These are phyloP conservation scores for Xerophyta viscosa DNA, from an alignment of 106 monocot species.

Conservation along the genomic window DNA sequence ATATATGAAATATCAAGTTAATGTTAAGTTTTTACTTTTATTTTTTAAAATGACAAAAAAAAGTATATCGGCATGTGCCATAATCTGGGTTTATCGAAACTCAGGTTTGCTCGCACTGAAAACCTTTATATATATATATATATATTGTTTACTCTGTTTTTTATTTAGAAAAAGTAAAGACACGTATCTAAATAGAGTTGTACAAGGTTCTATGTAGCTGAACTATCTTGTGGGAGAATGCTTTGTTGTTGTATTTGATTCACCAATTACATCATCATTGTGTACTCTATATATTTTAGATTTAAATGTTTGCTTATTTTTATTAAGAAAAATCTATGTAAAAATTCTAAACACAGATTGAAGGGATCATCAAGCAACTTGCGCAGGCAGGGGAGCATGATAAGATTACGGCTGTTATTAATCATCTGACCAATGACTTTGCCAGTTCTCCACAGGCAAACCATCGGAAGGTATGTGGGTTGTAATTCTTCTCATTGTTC, in stretches of 20 bases:
- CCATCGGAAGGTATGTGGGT: conserved; percentile 62
- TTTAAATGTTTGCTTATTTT: background rate
- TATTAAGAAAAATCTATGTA: background rate
- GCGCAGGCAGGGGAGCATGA: conserved; percentile 58
- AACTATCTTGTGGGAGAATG: background rate
- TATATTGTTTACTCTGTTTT: too few relatives aligned
- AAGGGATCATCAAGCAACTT: conserved; percentile 71
- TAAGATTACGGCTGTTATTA: conserved; percentile 61
- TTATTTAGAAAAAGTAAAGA: too few relatives aligned
- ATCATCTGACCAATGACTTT: conserved; percentile 50
- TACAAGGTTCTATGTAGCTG: too few relatives aligned
- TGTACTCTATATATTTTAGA: background rate
- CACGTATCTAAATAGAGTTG: too few relatives aligned
- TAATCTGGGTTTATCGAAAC: too few relatives aligned
- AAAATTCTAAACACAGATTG: conserved; percentile 38
- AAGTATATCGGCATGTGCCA: too few relatives aligned
- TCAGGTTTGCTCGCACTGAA: too few relatives aligned
- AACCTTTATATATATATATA: too few relatives aligned
- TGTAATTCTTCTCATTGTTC: background rate
- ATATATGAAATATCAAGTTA: too few relatives aligned
- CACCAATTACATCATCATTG: too few relatives aligned
- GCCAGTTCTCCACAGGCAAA: conserved; percentile 54
- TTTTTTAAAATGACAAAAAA: too few relatives aligned
- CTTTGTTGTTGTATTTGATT: background rate
- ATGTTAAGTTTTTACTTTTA: too few relatives aligned